Base-by-base conservation (phyloP, 768 basidiomycete genomes). In the Paxillus ammoniavirescens region DNA sequence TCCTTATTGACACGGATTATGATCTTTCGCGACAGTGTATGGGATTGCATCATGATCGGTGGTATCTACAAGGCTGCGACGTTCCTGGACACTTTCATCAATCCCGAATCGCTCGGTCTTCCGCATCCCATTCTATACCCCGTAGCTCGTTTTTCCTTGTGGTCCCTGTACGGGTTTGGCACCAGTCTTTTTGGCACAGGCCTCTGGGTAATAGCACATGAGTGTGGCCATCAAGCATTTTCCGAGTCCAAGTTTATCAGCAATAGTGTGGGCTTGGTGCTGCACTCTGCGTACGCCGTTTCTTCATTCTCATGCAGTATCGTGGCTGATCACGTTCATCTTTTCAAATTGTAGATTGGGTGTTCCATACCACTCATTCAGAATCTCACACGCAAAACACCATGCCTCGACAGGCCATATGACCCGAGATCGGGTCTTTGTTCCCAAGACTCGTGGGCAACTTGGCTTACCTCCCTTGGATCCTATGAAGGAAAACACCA, bases 351-450 rank as follows among this genome's bases (percentile, higher is more conserved):
- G 31, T 57, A 92, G 91, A 49, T 83, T 98, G 53, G 88, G 95
- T 45, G 96, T 98, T 13, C 96, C 96, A 5, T 99, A 93, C 74
- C 93, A 98, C 67, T 91, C 93, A 5, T 98, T 95, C 96, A 82
- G 93, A 58, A 92, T 97, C 66, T 87, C 86, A 4, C 96, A 98
- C 68, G 92, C 82, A 23, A 91, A 93, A 71, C 96, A 99, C 72
- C 96, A 99, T 70, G 96, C 96, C 14, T 87, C 89, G 0, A 97
- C 94, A 5, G 90, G 80, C 14, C 95, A 98, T 72, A 82, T 97
- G 82, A 90, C 89, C 30, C 86, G 94, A 60, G 96, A 98, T 62
- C 94, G 98, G 67, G 96, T 98, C 54, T 97, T 92, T 62, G 93
- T 98, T 3, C 96, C 96, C 46, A 73, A 81, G 61, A 95, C 96